phyloP scores from a whole-genome alignment of 371 early-diverging fungal species.

The Actinomortierella ambigua region DNA sequence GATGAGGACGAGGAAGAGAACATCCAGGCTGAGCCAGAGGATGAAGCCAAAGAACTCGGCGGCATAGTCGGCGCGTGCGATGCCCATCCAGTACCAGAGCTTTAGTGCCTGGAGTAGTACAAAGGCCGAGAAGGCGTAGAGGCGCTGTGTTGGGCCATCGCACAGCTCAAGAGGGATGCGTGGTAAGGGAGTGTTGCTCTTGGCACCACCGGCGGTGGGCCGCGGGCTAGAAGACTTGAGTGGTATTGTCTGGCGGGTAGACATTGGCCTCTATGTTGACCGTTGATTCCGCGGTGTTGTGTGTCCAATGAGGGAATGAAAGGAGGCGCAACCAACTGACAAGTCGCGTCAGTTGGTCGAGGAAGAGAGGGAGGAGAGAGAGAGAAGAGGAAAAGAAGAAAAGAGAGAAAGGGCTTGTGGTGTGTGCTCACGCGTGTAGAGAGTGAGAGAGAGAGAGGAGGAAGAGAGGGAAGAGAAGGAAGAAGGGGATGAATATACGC shows the following conservation, averaged over 20 bases:
- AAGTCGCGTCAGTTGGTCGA: no score
- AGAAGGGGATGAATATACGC: no score
- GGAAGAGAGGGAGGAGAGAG: no score
- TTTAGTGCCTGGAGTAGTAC: conserved; percentile 31
- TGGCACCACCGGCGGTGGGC: conserved; percentile 1
- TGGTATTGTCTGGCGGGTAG: conserved; percentile 11
- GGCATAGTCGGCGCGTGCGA: conserved; percentile 31
- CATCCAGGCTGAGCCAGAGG: conserved; percentile 37
- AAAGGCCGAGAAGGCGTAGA: conserved; percentile 36
- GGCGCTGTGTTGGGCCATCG: conserved; percentile 40
- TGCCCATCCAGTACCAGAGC: conserved; percentile 32
- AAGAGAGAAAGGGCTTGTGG: no score
- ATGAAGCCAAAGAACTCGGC: conserved; percentile 44
- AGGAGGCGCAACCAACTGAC: no score
- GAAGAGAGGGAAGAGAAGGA: no score
- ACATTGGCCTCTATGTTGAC: conserved; percentile 5
- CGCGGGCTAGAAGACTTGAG: conserved; percentile 28
- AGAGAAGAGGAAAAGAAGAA: no score
- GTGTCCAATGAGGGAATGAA: no score
- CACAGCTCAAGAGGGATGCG: conserved; percentile 41
- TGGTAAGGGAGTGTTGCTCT: background rate
- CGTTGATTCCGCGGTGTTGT: no score
- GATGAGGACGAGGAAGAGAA: conserved; percentile 22
- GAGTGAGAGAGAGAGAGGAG: no score
- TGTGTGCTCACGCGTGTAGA: no score